Evolutionary conservation across 139 green algal genomes (phyloP).

Genomic region (Zygnema cylindricum): DNA sequence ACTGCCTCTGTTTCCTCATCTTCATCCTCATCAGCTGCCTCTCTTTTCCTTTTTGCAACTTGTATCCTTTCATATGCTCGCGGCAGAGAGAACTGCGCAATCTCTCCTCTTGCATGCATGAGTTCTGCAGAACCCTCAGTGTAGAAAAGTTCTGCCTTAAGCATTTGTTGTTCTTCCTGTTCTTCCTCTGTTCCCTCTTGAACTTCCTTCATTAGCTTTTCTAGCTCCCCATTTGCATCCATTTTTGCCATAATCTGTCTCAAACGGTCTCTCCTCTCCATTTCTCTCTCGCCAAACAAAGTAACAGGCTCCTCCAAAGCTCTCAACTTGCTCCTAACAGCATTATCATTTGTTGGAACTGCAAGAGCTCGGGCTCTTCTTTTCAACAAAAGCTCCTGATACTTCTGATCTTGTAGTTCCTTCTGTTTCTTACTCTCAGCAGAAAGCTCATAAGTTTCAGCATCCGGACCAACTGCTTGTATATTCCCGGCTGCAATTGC

Average conservation of each 20-base stretch:
- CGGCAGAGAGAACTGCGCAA: constrained; percentile 82
- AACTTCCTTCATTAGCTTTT: constrained; percentile 41
- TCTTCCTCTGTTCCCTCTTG: constrained; percentile 58
- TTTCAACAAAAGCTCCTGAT: constrained; percentile 49
- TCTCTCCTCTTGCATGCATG: constrained; percentile 62
- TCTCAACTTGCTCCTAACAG: constrained; percentile 75
- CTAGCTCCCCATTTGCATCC: constrained; percentile 68
- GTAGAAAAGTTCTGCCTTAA: constrained; percentile 88
- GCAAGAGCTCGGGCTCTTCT: constrained; percentile 38
- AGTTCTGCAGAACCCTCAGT: constrained; percentile 84
- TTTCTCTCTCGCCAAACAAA: constrained; percentile 92
- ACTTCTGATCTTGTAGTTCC: constrained; percentile 55
- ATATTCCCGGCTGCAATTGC: background rate
- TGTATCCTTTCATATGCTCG: constrained; percentile 73
- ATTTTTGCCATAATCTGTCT: constrained; percentile 78
- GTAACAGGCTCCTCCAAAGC: constrained; percentile 87
- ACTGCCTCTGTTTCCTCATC: constrained; percentile 43
- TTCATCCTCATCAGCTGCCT: constrained; percentile 67
- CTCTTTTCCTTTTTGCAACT: constrained; percentile 60
- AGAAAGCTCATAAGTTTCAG: constrained; percentile 49
- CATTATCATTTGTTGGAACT: constrained; percentile 61
- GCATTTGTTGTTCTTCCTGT: constrained; percentile 60
- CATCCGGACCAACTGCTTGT: background rate
- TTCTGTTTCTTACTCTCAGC: constrained; percentile 37
- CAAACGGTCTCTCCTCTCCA: constrained; percentile 90